phyloP scores from a whole-genome alignment of 768 basidiomycete genomes.

The Phanerochaete sordida region DNA sequence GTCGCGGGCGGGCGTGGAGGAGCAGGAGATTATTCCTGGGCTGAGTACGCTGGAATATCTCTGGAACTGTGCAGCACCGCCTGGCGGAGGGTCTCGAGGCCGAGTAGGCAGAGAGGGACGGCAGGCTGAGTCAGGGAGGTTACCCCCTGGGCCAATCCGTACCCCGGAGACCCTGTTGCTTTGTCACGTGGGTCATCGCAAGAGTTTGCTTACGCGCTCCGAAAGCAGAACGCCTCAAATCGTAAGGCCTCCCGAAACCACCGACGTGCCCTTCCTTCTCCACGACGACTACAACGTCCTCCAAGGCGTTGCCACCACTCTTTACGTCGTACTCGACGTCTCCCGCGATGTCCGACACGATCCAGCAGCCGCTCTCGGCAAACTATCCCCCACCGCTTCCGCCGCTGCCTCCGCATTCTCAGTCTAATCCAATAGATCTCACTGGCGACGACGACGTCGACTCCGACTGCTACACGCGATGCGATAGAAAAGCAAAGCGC shows the following conservation, averaged over 20 bases:
- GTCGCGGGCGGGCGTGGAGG: not conserved
- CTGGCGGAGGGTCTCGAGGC: too few species aligned
- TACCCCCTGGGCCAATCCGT: not conserved
- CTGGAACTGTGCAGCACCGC: too few species aligned
- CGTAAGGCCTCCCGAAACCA: conserved; percentile 5
- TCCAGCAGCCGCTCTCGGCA: conserved; percentile 5
- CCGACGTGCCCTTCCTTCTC: not conserved
- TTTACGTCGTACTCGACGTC: not conserved
- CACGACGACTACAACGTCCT: not conserved
- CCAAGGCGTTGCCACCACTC: not conserved
- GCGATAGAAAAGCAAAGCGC: conserved; percentile 20
- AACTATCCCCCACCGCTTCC: not conserved
- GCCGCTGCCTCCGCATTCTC: conserved; percentile 24
- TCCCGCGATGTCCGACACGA: conserved; percentile 8
- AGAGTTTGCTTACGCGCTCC: conserved; percentile 11
- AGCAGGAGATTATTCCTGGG: too few species aligned
- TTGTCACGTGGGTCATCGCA: conserved; percentile 11
- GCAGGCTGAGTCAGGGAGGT: not conserved
- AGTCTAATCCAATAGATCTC: conserved; percentile 63
- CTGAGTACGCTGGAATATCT: too few species aligned
- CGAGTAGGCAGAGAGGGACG: not conserved
- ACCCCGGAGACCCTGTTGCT: conserved; percentile 8
- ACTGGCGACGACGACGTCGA: conserved; percentile 66
- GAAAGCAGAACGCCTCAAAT: conserved; percentile 2
- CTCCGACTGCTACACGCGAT: conserved; percentile 30